Evolutionary conservation across 2,329 filamentous ascomycete species (phyloP).

Genomic region (Nemania sp.): DNA sequence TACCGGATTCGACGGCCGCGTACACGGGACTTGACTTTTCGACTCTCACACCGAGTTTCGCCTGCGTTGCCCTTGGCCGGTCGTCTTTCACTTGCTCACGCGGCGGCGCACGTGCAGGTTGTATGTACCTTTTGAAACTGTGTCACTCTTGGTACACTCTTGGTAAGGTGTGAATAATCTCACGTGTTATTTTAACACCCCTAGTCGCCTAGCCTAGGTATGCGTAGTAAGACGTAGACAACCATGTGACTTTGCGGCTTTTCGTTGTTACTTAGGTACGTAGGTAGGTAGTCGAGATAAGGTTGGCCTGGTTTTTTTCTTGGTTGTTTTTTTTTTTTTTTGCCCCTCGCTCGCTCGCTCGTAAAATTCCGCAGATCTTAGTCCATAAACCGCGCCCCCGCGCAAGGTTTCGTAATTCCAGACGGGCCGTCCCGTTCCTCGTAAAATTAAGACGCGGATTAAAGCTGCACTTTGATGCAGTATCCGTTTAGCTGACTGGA

Average conservation of each 20-base stretch:
- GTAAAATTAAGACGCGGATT: constrained; percentile 11
- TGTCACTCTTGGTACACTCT: constrained; percentile 26
- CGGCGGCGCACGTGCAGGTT: neutral
- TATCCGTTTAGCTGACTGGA: neutral
- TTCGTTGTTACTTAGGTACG: neutral
- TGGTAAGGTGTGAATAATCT: neutral
- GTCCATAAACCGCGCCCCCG: neutral
- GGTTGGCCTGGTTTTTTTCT: no score
- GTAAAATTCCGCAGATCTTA: neutral
- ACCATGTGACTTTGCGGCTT: neutral
- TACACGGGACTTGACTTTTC: neutral
- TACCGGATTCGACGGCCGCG: neutral
- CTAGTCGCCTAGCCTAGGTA: neutral
- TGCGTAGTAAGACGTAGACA: constrained; percentile 5
- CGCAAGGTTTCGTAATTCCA: constrained; percentile 12
- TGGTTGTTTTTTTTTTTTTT: no score
- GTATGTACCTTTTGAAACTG: constrained; percentile 30
- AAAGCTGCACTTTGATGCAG: neutral
- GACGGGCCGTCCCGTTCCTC: constrained; percentile 27
- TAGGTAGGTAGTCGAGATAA: constrained; percentile 25
- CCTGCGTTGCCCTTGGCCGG: neutral
- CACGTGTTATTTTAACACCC: neutral
- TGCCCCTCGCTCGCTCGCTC: constrained; percentile 1
- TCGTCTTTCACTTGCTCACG: neutral
- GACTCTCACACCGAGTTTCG: neutral